phyloP scores from a whole-genome alignment of 1,284 basidiomycete species.

The Meripilus lineatus region DNA sequence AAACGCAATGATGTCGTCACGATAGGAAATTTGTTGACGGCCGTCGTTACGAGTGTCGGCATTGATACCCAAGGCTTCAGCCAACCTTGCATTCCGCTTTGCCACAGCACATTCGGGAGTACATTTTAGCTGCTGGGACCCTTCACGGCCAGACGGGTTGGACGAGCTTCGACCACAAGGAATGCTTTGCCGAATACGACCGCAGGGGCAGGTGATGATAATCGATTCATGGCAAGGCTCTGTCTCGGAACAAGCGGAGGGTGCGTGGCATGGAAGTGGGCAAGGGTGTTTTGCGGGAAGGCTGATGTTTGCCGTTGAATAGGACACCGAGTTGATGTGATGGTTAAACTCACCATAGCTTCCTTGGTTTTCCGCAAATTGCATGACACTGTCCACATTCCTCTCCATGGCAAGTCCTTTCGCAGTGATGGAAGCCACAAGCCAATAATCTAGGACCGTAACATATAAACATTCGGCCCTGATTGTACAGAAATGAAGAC shows the following conservation, averaged over 20 bases:
- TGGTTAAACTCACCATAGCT: constrained; percentile 57
- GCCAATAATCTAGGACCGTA: constrained; percentile 47
- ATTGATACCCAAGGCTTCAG: constrained; percentile 83
- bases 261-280: constrained; percentile 77
- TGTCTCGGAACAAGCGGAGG: constrained; percentile 74
- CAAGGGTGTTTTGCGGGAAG: constrained; percentile 67
- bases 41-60: constrained; percentile 32
- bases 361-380: constrained; percentile 79
- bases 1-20: constrained; percentile 56
- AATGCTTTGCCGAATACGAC: constrained; percentile 67
- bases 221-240: constrained; percentile 69
- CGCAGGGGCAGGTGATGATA: constrained; percentile 74
- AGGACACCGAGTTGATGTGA: neutral
- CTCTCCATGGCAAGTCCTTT: constrained; percentile 73
- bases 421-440: constrained; percentile 87
- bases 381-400: constrained; percentile 74
- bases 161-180: constrained; percentile 59
- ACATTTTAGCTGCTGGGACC: constrained; percentile 58
- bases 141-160: constrained; percentile 38
- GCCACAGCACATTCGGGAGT: constrained; percentile 76
- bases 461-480: constrained; percentile 3
- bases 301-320: constrained; percentile 26
- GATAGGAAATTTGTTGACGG: constrained; percentile 46
- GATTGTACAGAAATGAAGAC: neutral
- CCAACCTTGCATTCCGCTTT: constrained; percentile 81